Percentiles rank a stretch among this genome's conserved stretches.
phyloP scores from a whole-genome alignment of 805 yeast species.

The Kuraishia cidri region DNA sequence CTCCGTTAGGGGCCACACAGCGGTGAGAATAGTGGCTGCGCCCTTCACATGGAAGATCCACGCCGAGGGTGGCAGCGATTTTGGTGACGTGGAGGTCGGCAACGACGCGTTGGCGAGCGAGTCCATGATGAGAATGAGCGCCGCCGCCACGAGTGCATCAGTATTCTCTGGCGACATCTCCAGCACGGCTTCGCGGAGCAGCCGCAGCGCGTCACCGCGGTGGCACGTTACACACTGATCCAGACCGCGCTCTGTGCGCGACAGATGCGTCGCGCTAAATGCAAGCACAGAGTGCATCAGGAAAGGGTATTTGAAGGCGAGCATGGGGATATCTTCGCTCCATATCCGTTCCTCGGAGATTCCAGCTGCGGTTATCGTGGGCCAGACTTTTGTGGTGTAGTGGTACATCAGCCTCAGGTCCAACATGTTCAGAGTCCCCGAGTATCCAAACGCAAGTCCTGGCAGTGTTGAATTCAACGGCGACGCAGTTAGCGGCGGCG shows the following conservation, averaged over 20 bases:
- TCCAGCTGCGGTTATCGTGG: slow-evolving; percentile 85
- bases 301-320: slow-evolving; percentile 83
- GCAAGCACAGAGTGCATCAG: slow-evolving; percentile 89
- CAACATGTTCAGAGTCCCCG: slow-evolving; percentile 46
- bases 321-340: slow-evolving; percentile 79
- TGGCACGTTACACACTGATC: slow-evolving; percentile 81
- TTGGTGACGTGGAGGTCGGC: slow-evolving; percentile 39
- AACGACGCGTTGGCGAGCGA: slow-evolving; percentile 84
- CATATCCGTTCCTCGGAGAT: slow-evolving; percentile 80
- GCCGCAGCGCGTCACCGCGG: slow-evolving; percentile 76
- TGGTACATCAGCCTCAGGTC: slow-evolving; percentile 83
- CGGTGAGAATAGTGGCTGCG: slow-evolving; percentile 90
- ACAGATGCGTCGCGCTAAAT: slow-evolving; percentile 85
- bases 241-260: slow-evolving; percentile 65
- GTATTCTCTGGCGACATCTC: slow-evolving; percentile 79
- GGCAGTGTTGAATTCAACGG: slow-evolving; percentile 3
- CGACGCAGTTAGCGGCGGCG: slow-evolving; percentile 6
- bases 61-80: slow-evolving; percentile 81
- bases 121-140: slow-evolving; percentile 84
- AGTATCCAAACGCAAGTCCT: slow-evolving; percentile 7
- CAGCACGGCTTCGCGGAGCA: slow-evolving; percentile 78
- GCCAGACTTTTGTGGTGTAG: slow-evolving; percentile 77
- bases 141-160: slow-evolving; percentile 90
- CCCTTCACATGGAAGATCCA: slow-evolving; percentile 98
- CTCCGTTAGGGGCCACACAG: slow-evolving; percentile 88